A percentile compares a stretch with the other conserved stretches of the same genome.
Conservation (phyloP, 192 early-diverging fungal genomes). For the Coemansia reversa region DNA sequence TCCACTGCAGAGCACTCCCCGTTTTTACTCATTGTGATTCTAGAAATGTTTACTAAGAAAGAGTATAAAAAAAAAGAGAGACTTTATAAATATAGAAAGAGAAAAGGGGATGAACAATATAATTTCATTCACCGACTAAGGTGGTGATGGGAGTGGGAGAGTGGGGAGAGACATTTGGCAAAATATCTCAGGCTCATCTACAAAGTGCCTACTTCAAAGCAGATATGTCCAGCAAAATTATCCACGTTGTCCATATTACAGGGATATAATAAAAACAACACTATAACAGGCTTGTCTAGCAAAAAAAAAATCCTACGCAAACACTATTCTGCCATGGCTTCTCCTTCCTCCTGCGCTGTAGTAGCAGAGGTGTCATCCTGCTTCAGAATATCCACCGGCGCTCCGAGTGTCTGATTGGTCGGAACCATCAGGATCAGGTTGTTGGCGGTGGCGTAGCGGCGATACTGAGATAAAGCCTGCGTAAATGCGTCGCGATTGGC, state of each 20-base stretch:
- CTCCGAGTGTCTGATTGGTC: constrained; percentile 49
- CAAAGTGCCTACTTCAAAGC: background rate
- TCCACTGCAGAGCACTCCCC: constrained; percentile 56
- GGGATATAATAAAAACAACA: background rate
- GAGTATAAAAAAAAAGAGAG: constrained; percentile 6
- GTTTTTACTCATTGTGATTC: constrained; percentile 32
- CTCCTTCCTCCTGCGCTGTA: constrained; percentile 6
- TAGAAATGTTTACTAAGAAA: background rate
- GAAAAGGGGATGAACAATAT: background rate
- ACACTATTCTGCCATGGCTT: constrained; percentile 43
- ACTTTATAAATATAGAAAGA: constrained; percentile 8
- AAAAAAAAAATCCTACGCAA: background rate
- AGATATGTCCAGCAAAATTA: background rate
- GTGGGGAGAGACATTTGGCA: background rate
- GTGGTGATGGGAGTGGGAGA: background rate
- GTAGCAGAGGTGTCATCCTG: constrained; percentile 1
- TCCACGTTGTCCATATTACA: background rate
- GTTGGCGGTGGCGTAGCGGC: constrained; percentile 40
- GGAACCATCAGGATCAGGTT: constrained; percentile 55
- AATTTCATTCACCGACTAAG: background rate
- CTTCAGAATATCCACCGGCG: constrained; percentile 38
- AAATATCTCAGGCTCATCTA: background rate
- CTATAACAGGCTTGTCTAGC: background rate
- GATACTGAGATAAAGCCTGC: constrained; percentile 44
- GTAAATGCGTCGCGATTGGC: constrained; percentile 48